Evolutionary conservation across 371 early-diverging fungal species (phyloP).

Genomic region (Phascolomyces articulosus): DNA sequence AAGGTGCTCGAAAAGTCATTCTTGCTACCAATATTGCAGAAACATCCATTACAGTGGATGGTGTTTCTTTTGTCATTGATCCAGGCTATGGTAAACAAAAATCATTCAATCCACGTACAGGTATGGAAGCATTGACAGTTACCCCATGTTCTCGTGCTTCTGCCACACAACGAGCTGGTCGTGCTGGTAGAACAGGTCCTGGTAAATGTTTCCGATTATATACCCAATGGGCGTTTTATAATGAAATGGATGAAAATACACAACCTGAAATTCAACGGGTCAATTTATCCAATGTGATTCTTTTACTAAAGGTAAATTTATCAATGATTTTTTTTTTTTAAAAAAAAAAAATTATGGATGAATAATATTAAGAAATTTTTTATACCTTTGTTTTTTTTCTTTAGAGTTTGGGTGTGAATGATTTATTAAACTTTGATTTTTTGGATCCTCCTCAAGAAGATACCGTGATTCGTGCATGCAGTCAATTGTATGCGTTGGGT

Average conservation of each 20-base stretch:
- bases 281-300: constrained; percentile 90
- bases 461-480: constrained; percentile 89
- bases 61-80: constrained; percentile 82
- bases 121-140: constrained; percentile 96
- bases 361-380: too few species aligned
- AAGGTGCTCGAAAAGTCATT: constrained; percentile 95
- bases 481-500: constrained; percentile 95
- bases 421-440: constrained; percentile 96
- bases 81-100: constrained; percentile 98
- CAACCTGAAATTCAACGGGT: constrained; percentile 97
- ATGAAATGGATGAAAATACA: constrained; percentile 93
- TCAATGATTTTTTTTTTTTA: background rate
- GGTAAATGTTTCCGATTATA: constrained; percentile 99
- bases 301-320: constrained; percentile 82
- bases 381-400: too few species aligned
- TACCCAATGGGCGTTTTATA: constrained; percentile 92
- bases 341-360: background rate
- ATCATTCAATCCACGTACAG: constrained; percentile 90
- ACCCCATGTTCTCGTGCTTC: constrained; percentile 95
- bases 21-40: constrained; percentile 99
- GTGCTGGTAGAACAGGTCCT: constrained; percentile 97
- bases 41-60: constrained; percentile 98
- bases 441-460: constrained; percentile 97
- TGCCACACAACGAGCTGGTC: constrained; percentile 97
- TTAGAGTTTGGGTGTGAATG: constrained; percentile 93